Evolutionary conservation across 163 green algal genomes (phyloP), one percentile per base, ranked within the genome.

Genomic region (Scenedesmus sp.): DNA sequence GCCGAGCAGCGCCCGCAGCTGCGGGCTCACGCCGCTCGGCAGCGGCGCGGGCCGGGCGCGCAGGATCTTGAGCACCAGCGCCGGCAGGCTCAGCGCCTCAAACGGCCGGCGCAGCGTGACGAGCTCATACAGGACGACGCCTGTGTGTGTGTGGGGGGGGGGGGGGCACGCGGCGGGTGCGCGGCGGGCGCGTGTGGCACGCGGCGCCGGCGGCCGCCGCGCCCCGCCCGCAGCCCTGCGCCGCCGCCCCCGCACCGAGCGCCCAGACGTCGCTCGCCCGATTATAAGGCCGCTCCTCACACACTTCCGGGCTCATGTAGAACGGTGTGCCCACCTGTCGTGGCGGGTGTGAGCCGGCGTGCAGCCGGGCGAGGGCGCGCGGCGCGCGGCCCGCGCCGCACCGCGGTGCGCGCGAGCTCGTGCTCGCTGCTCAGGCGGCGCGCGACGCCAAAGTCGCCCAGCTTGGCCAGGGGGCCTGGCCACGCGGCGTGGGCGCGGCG

Each of bases 361-460:
- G 33, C 60, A 33, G 33, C 48, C 20, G 20, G 45, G 31, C 20
- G 6, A 31, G 26, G 14, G 17, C 44, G 31, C 29, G 22, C 29
- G 17, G 20, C 47, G 33, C 20, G 15, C 33, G 22, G 60, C 60
- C 29, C 26, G 7, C 45, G 14, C 29, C 83, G 44, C 62, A 88
- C 84, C 66, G 88, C 85, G 6, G 86, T 90, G 54, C 80, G 71
- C 31, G 82, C 86, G 24, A 92, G 79, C 65, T 92, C 79, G 24
- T 62, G 85, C 31, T 85, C 63, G 33, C 53, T 80, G 56, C 75
- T 84, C 9, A 92, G 73, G 22, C 88, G 77, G 0, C 86, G 78
- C 2, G 88, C 82, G 33, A 95, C 91, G 57, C 91, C 91, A 71
- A 95, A 94, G 63, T 94, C 91, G 3, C 89, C 91, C 33, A 95